These are phyloP conservation scores for Setaria viridis DNA, from an alignment of 202 grass and related monocot genomes.

Conservation along the genomic window DNA sequence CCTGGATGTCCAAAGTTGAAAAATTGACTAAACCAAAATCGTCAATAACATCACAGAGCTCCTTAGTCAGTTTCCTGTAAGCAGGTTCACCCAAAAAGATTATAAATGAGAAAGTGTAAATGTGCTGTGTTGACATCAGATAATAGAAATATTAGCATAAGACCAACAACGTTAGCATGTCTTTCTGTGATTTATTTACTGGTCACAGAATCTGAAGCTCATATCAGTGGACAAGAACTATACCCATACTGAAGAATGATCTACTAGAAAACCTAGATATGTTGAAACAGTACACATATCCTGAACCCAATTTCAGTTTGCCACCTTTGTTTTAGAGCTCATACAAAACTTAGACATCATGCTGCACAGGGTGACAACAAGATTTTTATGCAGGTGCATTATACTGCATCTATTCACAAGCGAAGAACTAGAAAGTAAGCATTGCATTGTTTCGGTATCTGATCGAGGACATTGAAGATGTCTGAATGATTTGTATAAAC, in stretches of 20 bases:
- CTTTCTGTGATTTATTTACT: not conserved
- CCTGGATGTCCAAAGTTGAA: constrained; percentile 93
- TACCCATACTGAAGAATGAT: not conserved
- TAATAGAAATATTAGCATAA: constrained; percentile 33
- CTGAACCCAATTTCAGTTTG: constrained; percentile 20
- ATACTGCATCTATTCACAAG: not conserved
- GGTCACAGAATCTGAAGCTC: not conserved
- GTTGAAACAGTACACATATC: constrained; percentile 20
- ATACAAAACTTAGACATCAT: not conserved
- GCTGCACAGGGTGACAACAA: not conserved
- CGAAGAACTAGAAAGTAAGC: not conserved
- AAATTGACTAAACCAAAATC: constrained; percentile 90
- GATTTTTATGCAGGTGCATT: not conserved
- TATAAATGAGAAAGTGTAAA: constrained; percentile 19
- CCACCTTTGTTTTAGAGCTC: not conserved
- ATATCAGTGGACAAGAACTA: not conserved
- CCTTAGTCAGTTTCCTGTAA: constrained; percentile 91
- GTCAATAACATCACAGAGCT: constrained; percentile 93
- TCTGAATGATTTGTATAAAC: not conserved
- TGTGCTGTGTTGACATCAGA: not conserved
- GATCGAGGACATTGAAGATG: constrained; percentile 3
- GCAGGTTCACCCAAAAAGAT: constrained; percentile 37
- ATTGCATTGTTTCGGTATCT: constrained; percentile 14
- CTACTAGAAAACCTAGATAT: not conserved
- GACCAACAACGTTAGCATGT: not conserved